Base-by-base conservation (phyloP, 805 yeast genomes). In the Maudiozyma barnettii region DNA sequence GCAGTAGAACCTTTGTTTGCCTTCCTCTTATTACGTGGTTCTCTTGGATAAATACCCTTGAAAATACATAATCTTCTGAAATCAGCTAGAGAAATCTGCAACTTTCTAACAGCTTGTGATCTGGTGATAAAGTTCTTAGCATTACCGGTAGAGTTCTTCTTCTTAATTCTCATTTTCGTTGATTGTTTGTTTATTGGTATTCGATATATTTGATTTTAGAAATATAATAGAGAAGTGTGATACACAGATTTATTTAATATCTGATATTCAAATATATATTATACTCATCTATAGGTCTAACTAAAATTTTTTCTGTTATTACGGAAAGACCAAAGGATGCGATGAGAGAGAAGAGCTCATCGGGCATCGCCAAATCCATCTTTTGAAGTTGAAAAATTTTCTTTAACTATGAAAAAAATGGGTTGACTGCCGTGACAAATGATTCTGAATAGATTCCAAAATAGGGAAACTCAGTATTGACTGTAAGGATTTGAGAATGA, bases 1-100 rank as follows among this genome's bases (percentile, higher is more conserved):
- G 95, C 95, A 7, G 97, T 87, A n/a, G 96, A 85, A 20, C 99
- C 98, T 69, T 88, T 93, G 69, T 89, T 91, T 50, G 97, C 96
- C 75, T 88, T 90, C 79, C 84, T 88, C 72, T 90, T 93, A 69
- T 87, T 88, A 58, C 90, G 75, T 42, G 98, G 98, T 64, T 89
- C 97, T 65, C 99, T 79, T 46, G 99, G 99, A 64, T 88, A 93
- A 54, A 93, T 90, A 45, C 99, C 99, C 68, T 93, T 93, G 76
- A 93, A 88, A 65, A 93, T 93, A 76, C 99, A 93, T 63, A 93
- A 76, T 61, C 99, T 81, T 71, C 96, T 81, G 78, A 93, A 93
- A 70, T 93, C 99, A 12, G 97, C 97, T 44, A 93, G 74, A 2
- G 97, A 84, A 26, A 93, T 84, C 69, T 93, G 99, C 52, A 93